These are phyloP conservation scores for Helichrysum umbraculigerum DNA, from an alignment of 129 eudicot genomes.

Conservation along the genomic window DNA sequence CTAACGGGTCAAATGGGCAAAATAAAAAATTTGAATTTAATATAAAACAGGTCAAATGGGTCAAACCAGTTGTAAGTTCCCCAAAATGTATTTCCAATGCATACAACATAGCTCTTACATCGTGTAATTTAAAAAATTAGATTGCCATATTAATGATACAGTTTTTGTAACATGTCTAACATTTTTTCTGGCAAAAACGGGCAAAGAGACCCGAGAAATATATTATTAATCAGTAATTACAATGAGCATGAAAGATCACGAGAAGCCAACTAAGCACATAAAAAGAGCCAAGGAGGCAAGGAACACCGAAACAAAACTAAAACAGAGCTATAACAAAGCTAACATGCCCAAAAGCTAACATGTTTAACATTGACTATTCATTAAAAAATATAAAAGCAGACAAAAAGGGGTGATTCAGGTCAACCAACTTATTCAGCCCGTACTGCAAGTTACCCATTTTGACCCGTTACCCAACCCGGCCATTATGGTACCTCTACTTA, in stretches of 20 bases:
- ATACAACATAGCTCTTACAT: background rate
- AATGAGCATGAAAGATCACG: no score
- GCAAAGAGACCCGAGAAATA: no score
- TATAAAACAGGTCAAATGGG: slow-evolving; percentile 1
- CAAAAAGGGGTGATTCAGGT: background rate
- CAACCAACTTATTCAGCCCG: background rate
- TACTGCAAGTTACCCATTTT: background rate
- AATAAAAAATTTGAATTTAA: background rate
- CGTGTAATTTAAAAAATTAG: no score
- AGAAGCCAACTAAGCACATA: no score
- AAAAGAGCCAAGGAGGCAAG: no score
- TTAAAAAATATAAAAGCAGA: no score
- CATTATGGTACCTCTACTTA: background rate
- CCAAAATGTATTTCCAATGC: slow-evolving; percentile 3
- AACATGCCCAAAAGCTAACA: no score
- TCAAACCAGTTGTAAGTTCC: background rate
- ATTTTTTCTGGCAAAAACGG: background rate
- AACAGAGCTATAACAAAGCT: no score
- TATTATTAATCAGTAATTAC: no score
- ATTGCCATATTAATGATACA: background rate
- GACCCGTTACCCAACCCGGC: background rate
- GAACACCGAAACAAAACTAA: no score
- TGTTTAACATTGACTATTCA: no score
- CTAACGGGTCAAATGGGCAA: background rate
- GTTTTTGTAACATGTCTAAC: background rate